A percentile compares a stretch with the other conserved stretches of the same genome.
phyloP scores from a whole-genome alignment of 1,284 basidiomycete genomes.

The Rhodotorula sp. region DNA sequence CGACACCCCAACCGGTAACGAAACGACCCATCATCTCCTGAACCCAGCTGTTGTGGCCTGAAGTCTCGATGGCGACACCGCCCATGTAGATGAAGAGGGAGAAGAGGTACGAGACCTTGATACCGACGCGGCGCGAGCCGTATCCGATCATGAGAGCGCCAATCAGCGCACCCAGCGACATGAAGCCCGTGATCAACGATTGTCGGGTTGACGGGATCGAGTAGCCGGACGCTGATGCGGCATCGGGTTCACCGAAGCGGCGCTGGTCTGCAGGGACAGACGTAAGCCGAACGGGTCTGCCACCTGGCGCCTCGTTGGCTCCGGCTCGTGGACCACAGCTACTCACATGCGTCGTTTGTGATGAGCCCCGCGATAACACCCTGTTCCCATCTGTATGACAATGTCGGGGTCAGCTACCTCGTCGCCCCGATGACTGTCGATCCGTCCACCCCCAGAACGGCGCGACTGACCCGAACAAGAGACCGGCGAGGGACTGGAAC shows the following conservation, averaged over 20 bases:
- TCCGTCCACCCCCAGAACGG: not conserved
- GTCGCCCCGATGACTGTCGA: not conserved
- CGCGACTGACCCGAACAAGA: slow-evolving; percentile 29
- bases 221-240: slow-evolving; percentile 28
- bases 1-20: slow-evolving; percentile 35
- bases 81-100: slow-evolving; percentile 49
- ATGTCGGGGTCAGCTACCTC: not conserved
- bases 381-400: slow-evolving; percentile 27
- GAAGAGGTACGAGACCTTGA: slow-evolving; percentile 35
- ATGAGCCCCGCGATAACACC: slow-evolving; percentile 35
- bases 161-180: slow-evolving; percentile 34
- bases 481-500: slow-evolving; percentile 37
- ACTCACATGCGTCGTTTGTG: slow-evolving; percentile 28
- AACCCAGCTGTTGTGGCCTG: slow-evolving; percentile 44
- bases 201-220: slow-evolving; percentile 33
- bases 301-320: not conserved
- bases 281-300: not conserved
- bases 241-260: slow-evolving; percentile 34
- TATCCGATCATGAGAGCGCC: slow-evolving; percentile 30
- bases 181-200: slow-evolving; percentile 36
- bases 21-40: slow-evolving; percentile 51
- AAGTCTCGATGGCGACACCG: slow-evolving; percentile 51
- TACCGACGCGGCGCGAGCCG: slow-evolving; percentile 22
- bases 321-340: not conserved
- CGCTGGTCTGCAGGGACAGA: slow-evolving; percentile 14